These are phyloP conservation scores for Rhodomyrtus psidioides DNA, from an alignment of 441 rosid genomes.

Conservation along the genomic window DNA sequence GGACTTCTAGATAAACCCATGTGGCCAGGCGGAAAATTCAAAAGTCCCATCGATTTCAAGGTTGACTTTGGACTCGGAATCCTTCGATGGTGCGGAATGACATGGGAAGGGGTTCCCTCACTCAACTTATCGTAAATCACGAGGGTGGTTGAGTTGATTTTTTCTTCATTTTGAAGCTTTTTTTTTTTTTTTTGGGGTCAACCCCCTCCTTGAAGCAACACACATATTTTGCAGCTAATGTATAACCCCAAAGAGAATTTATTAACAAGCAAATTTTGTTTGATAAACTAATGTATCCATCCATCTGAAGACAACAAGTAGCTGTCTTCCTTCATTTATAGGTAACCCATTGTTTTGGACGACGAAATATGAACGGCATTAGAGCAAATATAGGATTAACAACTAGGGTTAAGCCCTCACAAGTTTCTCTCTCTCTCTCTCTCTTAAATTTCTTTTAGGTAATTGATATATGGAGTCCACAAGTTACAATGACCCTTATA, in stretches of 20 bases:
- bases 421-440: not conserved
- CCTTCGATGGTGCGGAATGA: constrained; percentile 15
- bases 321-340: not conserved
- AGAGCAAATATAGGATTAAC: not conserved
- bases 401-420: not conserved
- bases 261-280: not conserved
- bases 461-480: not conserved
- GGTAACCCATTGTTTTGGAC: not conserved
- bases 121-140: not conserved
- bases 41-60: constrained; percentile 45
- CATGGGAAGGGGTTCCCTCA: constrained; percentile 8
- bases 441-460: not conserved
- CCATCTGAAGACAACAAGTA: not conserved
- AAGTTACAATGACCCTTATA: not conserved
- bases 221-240: not conserved
- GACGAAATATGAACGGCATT: not conserved
- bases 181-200: constrained; percentile 20
- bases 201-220: constrained; percentile 19
- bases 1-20: constrained; percentile 22
- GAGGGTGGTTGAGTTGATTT: not conserved
- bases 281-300: no score
- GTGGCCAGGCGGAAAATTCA: constrained; percentile 20
- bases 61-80: constrained; percentile 35
- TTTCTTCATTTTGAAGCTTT: constrained; percentile 27
- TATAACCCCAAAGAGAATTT: not conserved